phyloP scores from a whole-genome alignment of 257 asterid genomes.

The Rauvolfia tetraphylla region DNA sequence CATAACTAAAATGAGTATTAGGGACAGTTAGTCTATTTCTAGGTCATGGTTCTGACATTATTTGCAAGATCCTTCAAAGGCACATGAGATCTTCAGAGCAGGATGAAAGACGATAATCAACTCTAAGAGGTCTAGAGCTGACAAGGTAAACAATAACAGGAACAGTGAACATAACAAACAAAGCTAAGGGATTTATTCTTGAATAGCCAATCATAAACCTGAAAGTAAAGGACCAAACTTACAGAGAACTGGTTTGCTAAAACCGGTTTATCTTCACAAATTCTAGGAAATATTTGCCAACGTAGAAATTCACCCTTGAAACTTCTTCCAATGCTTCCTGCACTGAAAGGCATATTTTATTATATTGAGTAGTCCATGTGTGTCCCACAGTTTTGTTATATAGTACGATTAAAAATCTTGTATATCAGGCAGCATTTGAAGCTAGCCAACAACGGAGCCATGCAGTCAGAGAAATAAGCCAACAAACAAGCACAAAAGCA shows the following conservation, averaged over 20 bases:
- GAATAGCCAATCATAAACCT: background rate
- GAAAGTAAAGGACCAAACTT: conserved; percentile 33
- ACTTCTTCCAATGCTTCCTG: conserved; percentile 99
- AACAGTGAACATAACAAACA: background rate
- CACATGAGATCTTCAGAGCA: background rate
- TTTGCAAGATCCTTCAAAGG: background rate
- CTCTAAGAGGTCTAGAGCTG: background rate
- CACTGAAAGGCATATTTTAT: conserved; percentile 47
- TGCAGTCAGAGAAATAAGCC: background rate
- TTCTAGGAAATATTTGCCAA: conserved; percentile 88
- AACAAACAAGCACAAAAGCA: background rate
- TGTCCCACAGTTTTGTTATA: background rate
- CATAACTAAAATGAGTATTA: background rate
- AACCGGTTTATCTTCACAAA: conserved; percentile 86
- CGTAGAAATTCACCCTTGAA: conserved; percentile 90
- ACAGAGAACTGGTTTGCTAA: conserved; percentile 92
- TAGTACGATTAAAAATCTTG: background rate
- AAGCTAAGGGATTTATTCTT: background rate
- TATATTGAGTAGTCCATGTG: conserved; percentile 9
- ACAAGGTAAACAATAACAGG: background rate
- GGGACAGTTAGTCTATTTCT: background rate
- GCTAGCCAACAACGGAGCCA: background rate
- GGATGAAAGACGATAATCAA: background rate
- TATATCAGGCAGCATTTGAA: background rate
- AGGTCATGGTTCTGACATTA: background rate